Conservation (phyloP, 1,139 yeast genomes). For the Blastobotrys apis region DNA sequence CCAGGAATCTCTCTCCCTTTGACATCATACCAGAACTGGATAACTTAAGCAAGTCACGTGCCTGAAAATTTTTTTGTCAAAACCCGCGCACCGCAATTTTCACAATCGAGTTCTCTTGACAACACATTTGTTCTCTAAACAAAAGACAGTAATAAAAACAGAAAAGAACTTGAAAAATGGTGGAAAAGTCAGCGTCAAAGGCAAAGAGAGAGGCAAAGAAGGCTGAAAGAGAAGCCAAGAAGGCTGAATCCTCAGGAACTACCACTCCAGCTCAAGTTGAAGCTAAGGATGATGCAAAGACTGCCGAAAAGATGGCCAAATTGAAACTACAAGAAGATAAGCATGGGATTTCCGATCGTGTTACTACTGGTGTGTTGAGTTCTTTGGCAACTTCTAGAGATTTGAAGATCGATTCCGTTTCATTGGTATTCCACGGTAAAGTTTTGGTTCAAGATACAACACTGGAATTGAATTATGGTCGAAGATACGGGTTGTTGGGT, state of each 20-base stretch:
- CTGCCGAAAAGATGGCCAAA: conserved; percentile 74
- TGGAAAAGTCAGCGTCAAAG: conserved; percentile 69
- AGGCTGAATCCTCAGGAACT: conserved; percentile 40
- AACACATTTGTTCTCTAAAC: neutral
- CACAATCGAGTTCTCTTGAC: no score
- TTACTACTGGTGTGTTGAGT: conserved; percentile 93
- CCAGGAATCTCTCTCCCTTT: no score
- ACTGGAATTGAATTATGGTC: conserved; percentile 91
- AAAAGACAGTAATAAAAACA: neutral
- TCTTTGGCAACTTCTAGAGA: conserved; percentile 90
- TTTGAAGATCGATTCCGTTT: conserved; percentile 83
- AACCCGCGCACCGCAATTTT: no score
- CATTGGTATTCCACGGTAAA: conserved; percentile 95
- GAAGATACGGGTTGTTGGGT: conserved; percentile 86
- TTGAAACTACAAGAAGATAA: conserved; percentile 90
- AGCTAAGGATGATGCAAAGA: conserved; percentile 38
- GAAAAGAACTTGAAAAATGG: conserved; percentile 19
- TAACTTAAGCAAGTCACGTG: no score
- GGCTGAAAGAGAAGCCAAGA: conserved; percentile 68
- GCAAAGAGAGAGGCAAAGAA: conserved; percentile 73
- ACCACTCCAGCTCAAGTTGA: conserved; percentile 37
- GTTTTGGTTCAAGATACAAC: conserved; percentile 89
- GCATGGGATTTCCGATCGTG: conserved; percentile 94
- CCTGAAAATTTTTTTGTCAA: no score
- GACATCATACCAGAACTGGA: no score